Base-by-base conservation (phyloP, 1,139 yeast species). In the Nakaseomyces glabratus region DNA sequence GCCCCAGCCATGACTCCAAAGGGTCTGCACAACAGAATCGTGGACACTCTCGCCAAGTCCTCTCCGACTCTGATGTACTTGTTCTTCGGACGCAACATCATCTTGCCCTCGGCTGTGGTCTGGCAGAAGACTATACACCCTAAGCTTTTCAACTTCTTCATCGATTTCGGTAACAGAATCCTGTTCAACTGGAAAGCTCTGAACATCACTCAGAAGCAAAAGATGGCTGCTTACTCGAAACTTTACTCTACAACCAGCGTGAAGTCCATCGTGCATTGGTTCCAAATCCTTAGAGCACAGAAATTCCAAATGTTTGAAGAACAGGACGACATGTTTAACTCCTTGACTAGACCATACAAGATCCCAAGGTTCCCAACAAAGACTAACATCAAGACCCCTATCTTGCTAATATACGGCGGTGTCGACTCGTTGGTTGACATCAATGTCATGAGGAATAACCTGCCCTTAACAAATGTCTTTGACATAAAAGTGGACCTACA, bases 1-100 rank as follows among this genome's bases (percentile, higher is more conserved):
- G 82, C 95, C 0, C 97, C 97, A 1, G 97, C 97, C 1, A 82
- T 93, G 61, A 84, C 96, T 0, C 97, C 97, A 0, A 82, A 76
- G 34, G 93, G 94, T 1, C 64, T 88, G 16, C 76, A 79, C 42
- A 82, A 88, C 45, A 69, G 72, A 52, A 63, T 86, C 38, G 76
- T 84, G 22, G 93, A 85, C 52, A 69, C 86, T 0, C 65, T 88
- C 28, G 71, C 82, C 45, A 78, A 82, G 49, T 72, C 93, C 6
- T 76, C 86, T 2, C 97, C 97, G 2, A 69, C 76, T 36, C 60
- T 85, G 28, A 67, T 88, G 50, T 86, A 71, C 52, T 57, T 79
- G 32, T 61, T 85, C 28, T 88, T 88, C 57, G 93, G 95, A 7
- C 66, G 77, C 37, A 71, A 71, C 45, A 75, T 81, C 2, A 64